Evolutionary conservation across 2,329 filamentous ascomycete genomes (phyloP), one percentile per base, ranked within the genome.

Genomic region (Aspergillus brasiliensis): DNA sequence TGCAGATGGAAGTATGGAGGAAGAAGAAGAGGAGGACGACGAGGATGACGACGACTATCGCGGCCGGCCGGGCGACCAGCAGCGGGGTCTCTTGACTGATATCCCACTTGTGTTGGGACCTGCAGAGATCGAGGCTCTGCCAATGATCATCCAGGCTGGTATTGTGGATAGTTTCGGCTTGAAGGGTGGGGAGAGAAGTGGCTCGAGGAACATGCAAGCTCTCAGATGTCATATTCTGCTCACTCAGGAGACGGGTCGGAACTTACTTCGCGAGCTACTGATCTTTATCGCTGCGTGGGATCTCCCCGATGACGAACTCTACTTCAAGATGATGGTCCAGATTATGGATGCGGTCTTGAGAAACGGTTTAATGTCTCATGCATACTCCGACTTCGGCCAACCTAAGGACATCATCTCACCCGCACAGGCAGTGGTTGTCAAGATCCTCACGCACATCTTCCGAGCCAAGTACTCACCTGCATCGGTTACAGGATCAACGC

Each of bases 261-360:
- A 96, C 71, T 81, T 98, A 3, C 82, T 98, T 1, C 85, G 94
- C 58, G 94, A 98, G 75, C 86, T 98, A 70, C 82, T 98, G 46
- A 96, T 98, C 60, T 97, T 97, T 74, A 96, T 97, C 63, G 94
- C 94, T 5, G 93, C 96, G 8, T 98, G 94, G 94, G 94, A 97
- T 72, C 88, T 97, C 69, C 90, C 92, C 42, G 93, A 98, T 73
- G 89, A 94, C 61, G 92, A 96, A 62, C 86, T 97, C 38, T 97
- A 97, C 71, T 97, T 97, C 81, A 94, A 97, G 74, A 91, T 97
- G 74, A 97, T 96, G 76, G 90, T 92, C 47, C 93, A 97, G 76
- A 97, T 98, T 61, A 91, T 97, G 78, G 91, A 97, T 73, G 91
- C 94, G 0, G 91, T 97, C 49, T 87, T 97, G 53, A 89, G 93